Base-by-base conservation (phyloP, 768 basidiomycete species). In the Boletus tomentosulus region DNA sequence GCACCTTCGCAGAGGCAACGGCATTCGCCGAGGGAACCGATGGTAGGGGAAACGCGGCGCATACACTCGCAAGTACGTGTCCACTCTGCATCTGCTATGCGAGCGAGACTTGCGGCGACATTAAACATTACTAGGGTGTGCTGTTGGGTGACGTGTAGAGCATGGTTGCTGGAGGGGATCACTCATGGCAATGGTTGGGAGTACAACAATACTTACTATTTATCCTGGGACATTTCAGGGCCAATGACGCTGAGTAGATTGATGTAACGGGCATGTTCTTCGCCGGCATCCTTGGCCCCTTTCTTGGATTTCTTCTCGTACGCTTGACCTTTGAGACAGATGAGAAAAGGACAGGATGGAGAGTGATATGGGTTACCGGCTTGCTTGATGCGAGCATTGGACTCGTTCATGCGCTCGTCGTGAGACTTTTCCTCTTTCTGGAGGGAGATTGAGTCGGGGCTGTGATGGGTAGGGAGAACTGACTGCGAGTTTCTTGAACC, bases 241-340 rank as follows among this genome's bases (percentile, higher is more conserved):
- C 87, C 88, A 13, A 91, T 66, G 22, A 78, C 73, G 60, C 80
- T 86, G 54, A 91, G 82, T 1, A 89, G 73, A 61, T 82, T 83
- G 55, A 92, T 82, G 65, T 91, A 92, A 16, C 85, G 81, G 46
- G 83, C 79, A 64, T 91, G 89, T 61, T 91, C 89, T 30, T 89
- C 89, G 8, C 73, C 72, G 6, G 78, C 83, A 59, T 91, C 87
- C 19, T 75, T 75, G 10, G 82, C 68, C 44, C 79, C 86, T 71
- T 84, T 87, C 77, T 88, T 89, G 28, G 83, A 78, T 65, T 88
- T 91, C 76, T 87, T 88, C 74, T 92, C 89, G 48, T 87, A 91
- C 13, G 67, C 57, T 63, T 83, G 84, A 54, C 88, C 89, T 89
- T 30, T 28, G 0, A 35, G 25, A 35, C 47, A 12, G 3, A 46